A percentile compares a stretch with the other conserved stretches of the same genome.
phyloP scores from a whole-genome alignment of 352 stramenopile genomes.

The Pythium sp. region DNA sequence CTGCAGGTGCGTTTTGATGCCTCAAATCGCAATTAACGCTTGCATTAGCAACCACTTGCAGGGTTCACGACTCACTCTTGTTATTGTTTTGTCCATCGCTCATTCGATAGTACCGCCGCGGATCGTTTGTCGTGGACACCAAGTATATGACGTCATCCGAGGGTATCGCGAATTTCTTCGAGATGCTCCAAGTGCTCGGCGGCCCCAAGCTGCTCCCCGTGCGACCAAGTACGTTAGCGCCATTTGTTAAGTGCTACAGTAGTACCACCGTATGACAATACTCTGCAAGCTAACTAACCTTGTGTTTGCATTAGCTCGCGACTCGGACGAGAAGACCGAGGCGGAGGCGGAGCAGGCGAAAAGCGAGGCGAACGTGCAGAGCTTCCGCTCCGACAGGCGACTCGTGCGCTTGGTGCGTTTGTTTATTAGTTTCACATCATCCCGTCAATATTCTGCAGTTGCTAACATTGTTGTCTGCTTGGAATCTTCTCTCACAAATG shows the following conservation, averaged over 20 bases:
- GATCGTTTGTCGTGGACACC: constrained; percentile 47
- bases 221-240: constrained; percentile 33
- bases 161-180: constrained; percentile 48
- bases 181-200: constrained; percentile 52
- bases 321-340: constrained; percentile 46
- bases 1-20: constrained; percentile 29
- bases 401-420: constrained; percentile 59
- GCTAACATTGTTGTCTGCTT: background rate
- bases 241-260: too few relatives aligned
- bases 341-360: constrained; percentile 54
- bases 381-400: constrained; percentile 76
- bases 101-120: constrained; percentile 33
- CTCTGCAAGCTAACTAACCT: background rate
- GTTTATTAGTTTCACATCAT: background rate
- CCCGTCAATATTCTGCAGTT: background rate
- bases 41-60: background rate
- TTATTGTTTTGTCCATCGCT: background rate
- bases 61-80: background rate
- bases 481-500: background rate
- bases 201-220: constrained; percentile 63
- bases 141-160: constrained; percentile 41
- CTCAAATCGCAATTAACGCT: background rate
- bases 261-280: background rate
- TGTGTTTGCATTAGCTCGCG: constrained; percentile 27
- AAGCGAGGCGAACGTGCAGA: constrained; percentile 71